A percentile compares a stretch with the other conserved stretches of the same genome.
These are phyloP conservation scores for Aspergillus tamarii DNA, from an alignment of 2,329 filamentous ascomycete species.

Conservation along the genomic window DNA sequence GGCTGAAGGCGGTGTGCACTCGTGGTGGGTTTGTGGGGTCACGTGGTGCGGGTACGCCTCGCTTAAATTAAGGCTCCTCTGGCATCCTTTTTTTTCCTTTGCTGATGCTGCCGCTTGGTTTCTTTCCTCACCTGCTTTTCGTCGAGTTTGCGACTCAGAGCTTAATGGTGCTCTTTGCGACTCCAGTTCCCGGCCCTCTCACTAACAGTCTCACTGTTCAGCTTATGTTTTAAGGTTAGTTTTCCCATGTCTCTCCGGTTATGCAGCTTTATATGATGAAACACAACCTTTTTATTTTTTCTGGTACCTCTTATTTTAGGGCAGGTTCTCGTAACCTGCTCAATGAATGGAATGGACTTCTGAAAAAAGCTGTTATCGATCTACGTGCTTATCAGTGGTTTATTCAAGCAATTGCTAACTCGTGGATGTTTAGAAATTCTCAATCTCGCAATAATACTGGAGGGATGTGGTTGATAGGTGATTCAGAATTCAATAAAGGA, in stretches of 20 bases:
- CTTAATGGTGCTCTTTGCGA: neutral
- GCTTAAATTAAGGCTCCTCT: conserved; percentile 9
- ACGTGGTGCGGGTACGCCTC: conserved; percentile 9
- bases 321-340: conserved; percentile 46
- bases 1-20: neutral
- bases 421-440: neutral
- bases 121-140: neutral
- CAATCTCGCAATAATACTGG: neutral
- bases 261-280: conserved; percentile 66
- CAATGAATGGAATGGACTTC: conserved; percentile 88
- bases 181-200: neutral
- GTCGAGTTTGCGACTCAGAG: neutral
- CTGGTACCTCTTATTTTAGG: conserved; percentile 99
- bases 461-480: neutral
- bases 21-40: conserved; percentile 5
- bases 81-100: neutral
- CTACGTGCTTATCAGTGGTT: conserved; percentile 5
- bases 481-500: neutral
- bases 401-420: conserved; percentile 18
- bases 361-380: conserved; percentile 53
- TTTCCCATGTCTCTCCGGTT: conserved; percentile 29
- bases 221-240: conserved; percentile 29
- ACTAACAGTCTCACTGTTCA: neutral
- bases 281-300: conserved; percentile 67
- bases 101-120: neutral